Evolutionary conservation across 1,284 basidiomycete species (phyloP), one percentile per base, ranked within the genome.

Genomic region (Pseudozyma hubeiensis): DNA sequence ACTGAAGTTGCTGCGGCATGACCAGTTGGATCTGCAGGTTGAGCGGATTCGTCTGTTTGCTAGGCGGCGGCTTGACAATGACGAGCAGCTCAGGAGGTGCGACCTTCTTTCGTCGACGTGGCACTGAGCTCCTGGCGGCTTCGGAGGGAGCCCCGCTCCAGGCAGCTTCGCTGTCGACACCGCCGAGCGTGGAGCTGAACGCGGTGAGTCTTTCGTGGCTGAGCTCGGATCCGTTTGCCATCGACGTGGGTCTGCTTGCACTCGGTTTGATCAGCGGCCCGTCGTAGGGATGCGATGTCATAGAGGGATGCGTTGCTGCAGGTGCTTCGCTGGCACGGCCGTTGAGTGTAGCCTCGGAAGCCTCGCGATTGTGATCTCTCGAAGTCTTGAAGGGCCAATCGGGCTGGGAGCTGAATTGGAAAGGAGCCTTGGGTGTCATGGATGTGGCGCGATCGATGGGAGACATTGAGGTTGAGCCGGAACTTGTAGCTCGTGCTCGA

Each of bases 21-120:
- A 97, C 91, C 34, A 97, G 90, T 84, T 97, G 95, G 7, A 97
- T 91, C 84, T 97, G 95, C 1, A 97, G 88, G 84, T 96, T 97
- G 50, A 96, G 87, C 0, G 94, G 93, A 78, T 97, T 93, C 75
- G 92, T 92, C 17, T 90, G 88, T 82, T 91, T 91, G 14, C 91
- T 89, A 0, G 93, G 91, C 1, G 93, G 93, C 53, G 92, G 89
- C 47, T 93, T 92, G 77, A 83, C 81, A 34, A 83, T 80, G 56
- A 83, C 71, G 24, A 83, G 73, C 16, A 81, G 54, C 55, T 83
- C 82, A 9, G 81, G 80, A 13, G 72, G 77, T 3, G 77, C 73
- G 7, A 75, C 35, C 46, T 64, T 73, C 39, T 63, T 63, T 47
- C 62, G 68, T 30, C 56, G 64, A 10, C 64, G 47, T 30, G 59